These are phyloP conservation scores for Berberis thunbergii DNA, from an alignment of 164 flowering plant species.

Conservation along the genomic window DNA sequence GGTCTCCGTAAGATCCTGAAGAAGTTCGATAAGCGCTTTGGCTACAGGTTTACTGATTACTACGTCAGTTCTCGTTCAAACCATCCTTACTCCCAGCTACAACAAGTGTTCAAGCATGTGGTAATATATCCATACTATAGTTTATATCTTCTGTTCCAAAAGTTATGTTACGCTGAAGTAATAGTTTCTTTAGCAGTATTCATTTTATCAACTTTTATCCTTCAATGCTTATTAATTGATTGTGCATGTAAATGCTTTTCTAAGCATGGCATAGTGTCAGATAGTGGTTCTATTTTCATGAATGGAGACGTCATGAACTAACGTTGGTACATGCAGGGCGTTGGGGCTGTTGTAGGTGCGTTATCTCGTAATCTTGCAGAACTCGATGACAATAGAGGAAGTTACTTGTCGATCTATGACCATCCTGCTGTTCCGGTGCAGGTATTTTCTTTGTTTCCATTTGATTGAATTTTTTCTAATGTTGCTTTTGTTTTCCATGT, in stretches of 20 bases:
- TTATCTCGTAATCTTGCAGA: conserved; percentile 46
- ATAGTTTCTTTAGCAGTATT: too few species aligned
- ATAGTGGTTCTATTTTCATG: background rate
- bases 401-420: conserved; percentile 42
- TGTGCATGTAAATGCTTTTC: too few species aligned
- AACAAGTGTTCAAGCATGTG: conserved; percentile 72
- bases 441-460: conserved; percentile 14
- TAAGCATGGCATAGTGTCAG: too few species aligned
- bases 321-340: conserved; percentile 25
- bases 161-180: too few species aligned
- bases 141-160: background rate
- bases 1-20: conserved; percentile 77
- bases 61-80: conserved; percentile 77
- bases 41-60: conserved; percentile 65
- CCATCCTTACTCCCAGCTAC: conserved; percentile 77
- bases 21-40: conserved; percentile 77
- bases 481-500: too few species aligned
- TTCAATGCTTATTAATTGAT: too few species aligned
- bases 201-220: background rate
- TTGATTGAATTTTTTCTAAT: background rate
- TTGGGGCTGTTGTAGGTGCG: conserved; percentile 53
- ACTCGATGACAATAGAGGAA: conserved; percentile 32
- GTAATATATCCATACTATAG: conserved; percentile 15
- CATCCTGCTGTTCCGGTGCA: conserved; percentile 27
- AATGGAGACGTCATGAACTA: background rate